These are phyloP conservation scores for Cyclotella choctawhatcheeana DNA, from an alignment of 108 stramenopile genomes.

Conservation along the genomic window DNA sequence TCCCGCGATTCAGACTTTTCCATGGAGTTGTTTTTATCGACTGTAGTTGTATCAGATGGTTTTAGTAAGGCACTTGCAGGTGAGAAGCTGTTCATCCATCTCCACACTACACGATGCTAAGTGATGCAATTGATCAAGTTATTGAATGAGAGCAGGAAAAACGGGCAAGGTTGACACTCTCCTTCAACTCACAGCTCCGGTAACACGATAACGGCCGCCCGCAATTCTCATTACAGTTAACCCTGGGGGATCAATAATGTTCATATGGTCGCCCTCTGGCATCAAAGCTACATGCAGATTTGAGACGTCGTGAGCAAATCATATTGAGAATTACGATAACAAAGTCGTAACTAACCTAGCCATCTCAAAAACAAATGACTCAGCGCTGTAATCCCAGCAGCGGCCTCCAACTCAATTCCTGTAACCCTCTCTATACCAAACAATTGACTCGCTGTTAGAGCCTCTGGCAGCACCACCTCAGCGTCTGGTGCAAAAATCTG, in stretches of 20 bases:
- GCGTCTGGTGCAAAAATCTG: slow-evolving; percentile 86
- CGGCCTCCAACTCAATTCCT: slow-evolving; percentile 89
- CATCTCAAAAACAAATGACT: slow-evolving; percentile 83
- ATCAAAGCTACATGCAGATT: too few species aligned
- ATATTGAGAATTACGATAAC: too few species aligned
- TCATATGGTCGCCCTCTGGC: slow-evolving; percentile 90
- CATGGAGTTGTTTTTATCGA: not conserved
- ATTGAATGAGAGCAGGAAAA: not conserved
- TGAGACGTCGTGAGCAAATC: too few species aligned
- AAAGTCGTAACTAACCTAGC: slow-evolving; percentile 53
- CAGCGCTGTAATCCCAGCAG: slow-evolving; percentile 77
- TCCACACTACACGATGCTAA: slow-evolving; percentile 85
- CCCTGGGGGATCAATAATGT: slow-evolving; percentile 87
- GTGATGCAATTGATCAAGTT: too few species aligned
- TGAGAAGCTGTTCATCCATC: slow-evolving; percentile 91
- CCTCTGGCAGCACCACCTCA: slow-evolving; percentile 87
- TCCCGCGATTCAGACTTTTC: slow-evolving; percentile 20
- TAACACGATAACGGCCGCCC: slow-evolving; percentile 87
- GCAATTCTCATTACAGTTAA: slow-evolving; percentile 90
- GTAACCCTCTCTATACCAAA: slow-evolving; percentile 84
- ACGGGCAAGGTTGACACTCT: not conserved
- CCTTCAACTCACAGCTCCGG: slow-evolving; percentile 73
- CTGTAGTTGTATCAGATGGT: not conserved
- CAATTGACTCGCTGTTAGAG: slow-evolving; percentile 85
- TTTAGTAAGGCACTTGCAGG: slow-evolving; percentile 23